phyloP scores from a whole-genome alignment of 306 rosid species.

The Alnus rubra region DNA sequence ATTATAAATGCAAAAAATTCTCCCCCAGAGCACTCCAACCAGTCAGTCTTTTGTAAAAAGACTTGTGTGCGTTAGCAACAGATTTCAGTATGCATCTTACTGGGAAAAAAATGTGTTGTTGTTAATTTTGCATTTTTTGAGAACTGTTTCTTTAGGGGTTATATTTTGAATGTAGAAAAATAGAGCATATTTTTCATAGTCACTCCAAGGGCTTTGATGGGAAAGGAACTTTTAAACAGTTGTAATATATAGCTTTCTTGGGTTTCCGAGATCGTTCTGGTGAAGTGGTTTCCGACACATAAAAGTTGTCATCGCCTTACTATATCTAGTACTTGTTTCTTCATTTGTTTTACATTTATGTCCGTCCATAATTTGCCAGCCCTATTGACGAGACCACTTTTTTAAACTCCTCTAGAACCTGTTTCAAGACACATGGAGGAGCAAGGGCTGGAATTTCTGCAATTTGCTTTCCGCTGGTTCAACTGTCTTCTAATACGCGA shows the following conservation, averaged over 20 bases:
- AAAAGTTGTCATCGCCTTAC: slow-evolving; percentile 2
- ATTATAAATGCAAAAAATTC: background rate
- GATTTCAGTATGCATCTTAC: background rate
- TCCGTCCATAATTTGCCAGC: slow-evolving; percentile 14
- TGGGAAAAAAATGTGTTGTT: background rate
- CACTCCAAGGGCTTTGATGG: slow-evolving; percentile 18
- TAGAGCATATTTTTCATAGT: slow-evolving; percentile 20
- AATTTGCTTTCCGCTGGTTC: slow-evolving; percentile 99
- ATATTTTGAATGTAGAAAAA: background rate
- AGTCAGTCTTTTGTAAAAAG: no score
- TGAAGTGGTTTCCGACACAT: background rate
- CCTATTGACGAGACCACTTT: slow-evolving; percentile 21
- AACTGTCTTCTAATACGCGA: slow-evolving; percentile 96
- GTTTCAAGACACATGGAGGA: slow-evolving; percentile 92
- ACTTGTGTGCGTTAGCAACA: background rate
- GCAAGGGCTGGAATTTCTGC: slow-evolving; percentile 94
- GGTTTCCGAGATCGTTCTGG: background rate
- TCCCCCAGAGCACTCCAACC: background rate
- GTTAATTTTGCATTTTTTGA: no score
- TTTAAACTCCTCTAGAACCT: slow-evolving; percentile 60
- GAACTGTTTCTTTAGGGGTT: background rate
- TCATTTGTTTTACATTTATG: background rate
- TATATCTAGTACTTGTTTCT: background rate
- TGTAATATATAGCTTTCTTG: slow-evolving; percentile 4
- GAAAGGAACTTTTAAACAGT: background rate